Evolutionary conservation across 1,139 yeast species (phyloP).

Genomic region (Yamadazyma atlantica): DNA sequence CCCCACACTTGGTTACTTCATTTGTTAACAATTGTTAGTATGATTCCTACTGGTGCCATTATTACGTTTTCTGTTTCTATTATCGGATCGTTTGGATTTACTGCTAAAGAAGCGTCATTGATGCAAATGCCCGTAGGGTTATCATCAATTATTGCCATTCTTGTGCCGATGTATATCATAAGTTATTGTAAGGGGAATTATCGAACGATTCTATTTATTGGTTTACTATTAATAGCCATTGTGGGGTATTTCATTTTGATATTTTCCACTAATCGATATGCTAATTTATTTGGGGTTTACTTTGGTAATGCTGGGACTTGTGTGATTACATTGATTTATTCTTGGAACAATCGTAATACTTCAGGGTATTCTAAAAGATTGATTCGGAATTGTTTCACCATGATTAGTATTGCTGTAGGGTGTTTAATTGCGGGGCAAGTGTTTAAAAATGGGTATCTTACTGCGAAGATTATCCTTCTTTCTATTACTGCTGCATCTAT

Average conservation of each 20-base stretch:
- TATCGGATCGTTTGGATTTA: constrained; percentile 37
- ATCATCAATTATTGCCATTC: constrained; percentile 33
- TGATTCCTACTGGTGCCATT: constrained; percentile 43
- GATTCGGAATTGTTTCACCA: constrained; percentile 28
- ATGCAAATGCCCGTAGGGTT: constrained; percentile 43
- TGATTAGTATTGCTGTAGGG: constrained; percentile 38
- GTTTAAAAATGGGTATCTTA: constrained; percentile 31
- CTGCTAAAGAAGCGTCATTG: constrained; percentile 31
- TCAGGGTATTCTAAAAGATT: constrained; percentile 37
- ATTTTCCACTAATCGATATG: constrained; percentile 24
- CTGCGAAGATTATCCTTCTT: constrained; percentile 37
- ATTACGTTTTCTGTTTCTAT: constrained; percentile 41
- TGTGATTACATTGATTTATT: constrained; percentile 32
- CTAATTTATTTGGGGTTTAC: constrained; percentile 37
- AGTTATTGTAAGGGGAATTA: constrained; percentile 19
- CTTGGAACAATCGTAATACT: constrained; percentile 37
- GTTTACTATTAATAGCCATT: constrained; percentile 34
- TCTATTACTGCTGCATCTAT: constrained; percentile 31
- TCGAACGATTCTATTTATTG: constrained; percentile 27
- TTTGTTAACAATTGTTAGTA: constrained; percentile 32
- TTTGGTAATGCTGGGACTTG: constrained; percentile 37
- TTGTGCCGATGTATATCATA: constrained; percentile 31
- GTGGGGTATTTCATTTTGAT: constrained; percentile 38
- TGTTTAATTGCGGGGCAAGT: constrained; percentile 42
- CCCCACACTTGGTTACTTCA: constrained; percentile 39